Base-by-base conservation (phyloP, 176 grass and related monocot species). In the Hyparrhenia diplandra region DNA sequence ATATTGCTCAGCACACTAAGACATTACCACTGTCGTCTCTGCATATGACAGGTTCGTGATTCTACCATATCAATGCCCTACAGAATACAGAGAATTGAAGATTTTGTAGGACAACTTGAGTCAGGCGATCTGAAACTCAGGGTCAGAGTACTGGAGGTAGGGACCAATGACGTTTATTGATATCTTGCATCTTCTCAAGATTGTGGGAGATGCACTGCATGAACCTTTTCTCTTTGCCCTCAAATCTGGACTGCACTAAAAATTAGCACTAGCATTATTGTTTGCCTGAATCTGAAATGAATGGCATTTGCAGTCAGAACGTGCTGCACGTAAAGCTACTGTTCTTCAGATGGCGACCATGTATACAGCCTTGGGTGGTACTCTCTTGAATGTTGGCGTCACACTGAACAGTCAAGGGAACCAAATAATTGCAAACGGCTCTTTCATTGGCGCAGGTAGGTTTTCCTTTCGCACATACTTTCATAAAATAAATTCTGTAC, bases 121-220 rank as follows among this genome's bases (percentile, higher is more conserved):
- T 93, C 90, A 0, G 95, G 95, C 55, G 95, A 98, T 75, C 73
- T 94, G 47, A 98, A 94, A 84, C 90, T 98, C 42, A 91, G 95
- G 51, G 95, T 98, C 78, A 88, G 92, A 85, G 95, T 98, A 81
- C 90, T 98, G 67, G 95, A 98, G 95, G 95, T 93, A 92, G 82
- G n/a, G n/a, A 73, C 21, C 31, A 74, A 41, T 80, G 10, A 57
- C 2, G 80, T 73, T 3, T 54, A 62, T 77, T 67, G 14, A 17
- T 66, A 37, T 41, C 8, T 82, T 73, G 21, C 32, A 49, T 69
- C 36, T 70, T 76, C 41, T 84, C 13, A 28, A 52, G 16, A 43
- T 29, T 85, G 21, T 70, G 29, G 29, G 59, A 66, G 30, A n/a
- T 83, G 6, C 8, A 34, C 10, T 2, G 34, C 23, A 41, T 41